These are phyloP conservation scores for Teratosphaeria gauchensis DNA, from an alignment of 2,329 filamentous ascomycete genomes.

Conservation along the genomic window DNA sequence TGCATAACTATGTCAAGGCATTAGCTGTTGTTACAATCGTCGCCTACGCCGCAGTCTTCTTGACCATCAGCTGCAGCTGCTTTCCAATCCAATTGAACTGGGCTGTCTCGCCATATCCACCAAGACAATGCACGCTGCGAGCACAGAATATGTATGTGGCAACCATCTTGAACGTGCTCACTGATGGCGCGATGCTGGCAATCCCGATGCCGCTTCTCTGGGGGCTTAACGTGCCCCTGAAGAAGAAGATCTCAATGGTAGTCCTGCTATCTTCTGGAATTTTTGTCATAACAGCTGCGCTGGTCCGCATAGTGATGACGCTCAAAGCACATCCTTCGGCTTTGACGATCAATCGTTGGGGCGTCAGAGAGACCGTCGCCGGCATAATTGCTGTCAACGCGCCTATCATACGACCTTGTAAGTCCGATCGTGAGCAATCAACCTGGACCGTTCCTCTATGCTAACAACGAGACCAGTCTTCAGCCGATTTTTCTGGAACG, in stretches of 20 bases:
- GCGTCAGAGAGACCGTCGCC: conserved; percentile 28
- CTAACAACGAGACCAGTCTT: not conserved
- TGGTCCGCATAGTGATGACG: conserved; percentile 26
- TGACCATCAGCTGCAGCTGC: conserved; percentile 24
- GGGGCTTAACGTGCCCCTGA: conserved; percentile 21
- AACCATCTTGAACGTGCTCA: conserved; percentile 25
- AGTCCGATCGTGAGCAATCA: not conserved
- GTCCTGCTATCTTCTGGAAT: conserved; percentile 27
- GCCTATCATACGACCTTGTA: conserved; percentile 1
- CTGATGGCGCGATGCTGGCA: conserved; percentile 24
- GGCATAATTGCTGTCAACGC: conserved; percentile 28
- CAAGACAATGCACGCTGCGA: conserved; percentile 21
- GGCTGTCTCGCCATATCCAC: conserved; percentile 20
- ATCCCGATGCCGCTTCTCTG: conserved; percentile 28
- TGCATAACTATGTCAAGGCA: conserved; percentile 23
- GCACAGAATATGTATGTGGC: conserved; percentile 23
- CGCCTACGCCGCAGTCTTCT: conserved; percentile 24
- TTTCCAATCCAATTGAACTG: conserved; percentile 21
- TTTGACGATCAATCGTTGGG: conserved; percentile 30
- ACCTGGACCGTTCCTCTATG: not conserved
- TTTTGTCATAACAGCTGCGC: conserved; percentile 28
- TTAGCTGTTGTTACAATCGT: conserved; percentile 18
- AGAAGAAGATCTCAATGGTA: conserved; percentile 25
- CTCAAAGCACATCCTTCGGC: conserved; percentile 21
- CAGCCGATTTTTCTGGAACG: not conserved